These are phyloP conservation scores for Geotrichum aggregatum DNA, from an alignment of 1,139 yeast species.

Conservation along the genomic window DNA sequence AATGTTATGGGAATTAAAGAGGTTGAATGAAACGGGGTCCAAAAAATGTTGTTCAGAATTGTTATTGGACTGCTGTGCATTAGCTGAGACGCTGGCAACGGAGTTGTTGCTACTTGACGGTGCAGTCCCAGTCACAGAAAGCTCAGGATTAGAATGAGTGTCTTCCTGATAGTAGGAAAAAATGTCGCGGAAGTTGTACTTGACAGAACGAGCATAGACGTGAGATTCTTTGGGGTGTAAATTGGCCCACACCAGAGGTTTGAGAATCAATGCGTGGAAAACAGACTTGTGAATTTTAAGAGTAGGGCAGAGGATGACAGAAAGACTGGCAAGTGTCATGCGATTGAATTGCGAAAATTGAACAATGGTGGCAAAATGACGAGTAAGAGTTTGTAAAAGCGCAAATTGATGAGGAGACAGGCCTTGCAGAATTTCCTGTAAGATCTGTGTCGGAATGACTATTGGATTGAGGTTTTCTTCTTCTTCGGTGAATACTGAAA, in stretches of 20 bases:
- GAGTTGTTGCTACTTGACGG: constrained; percentile 4
- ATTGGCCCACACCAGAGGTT: constrained; percentile 28
- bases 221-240: constrained; percentile 21
- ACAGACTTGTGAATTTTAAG: constrained; percentile 31
- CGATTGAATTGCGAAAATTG: constrained; percentile 27
- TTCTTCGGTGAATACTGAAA: constrained; percentile 19
- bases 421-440: constrained; percentile 28
- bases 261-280: constrained; percentile 27
- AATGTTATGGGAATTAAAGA: background rate
- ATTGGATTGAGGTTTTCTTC: constrained; percentile 24
- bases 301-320: constrained; percentile 36
- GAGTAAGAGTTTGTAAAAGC: constrained; percentile 30
- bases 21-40: background rate
- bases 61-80: background rate
- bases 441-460: constrained; percentile 25
- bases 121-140: background rate
- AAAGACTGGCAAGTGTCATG: constrained; percentile 34
- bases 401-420: constrained; percentile 32
- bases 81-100: background rate
- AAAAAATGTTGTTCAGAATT: background rate
- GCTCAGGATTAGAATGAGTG: background rate
- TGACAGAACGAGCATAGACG: background rate
- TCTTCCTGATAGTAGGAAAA: constrained; percentile 1
- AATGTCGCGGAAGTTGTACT: constrained; percentile 10
- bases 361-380: constrained; percentile 31